phyloP scores from a whole-genome alignment of 2,329 filamentous ascomycete species.

The Trichophyton schoenleinii region DNA sequence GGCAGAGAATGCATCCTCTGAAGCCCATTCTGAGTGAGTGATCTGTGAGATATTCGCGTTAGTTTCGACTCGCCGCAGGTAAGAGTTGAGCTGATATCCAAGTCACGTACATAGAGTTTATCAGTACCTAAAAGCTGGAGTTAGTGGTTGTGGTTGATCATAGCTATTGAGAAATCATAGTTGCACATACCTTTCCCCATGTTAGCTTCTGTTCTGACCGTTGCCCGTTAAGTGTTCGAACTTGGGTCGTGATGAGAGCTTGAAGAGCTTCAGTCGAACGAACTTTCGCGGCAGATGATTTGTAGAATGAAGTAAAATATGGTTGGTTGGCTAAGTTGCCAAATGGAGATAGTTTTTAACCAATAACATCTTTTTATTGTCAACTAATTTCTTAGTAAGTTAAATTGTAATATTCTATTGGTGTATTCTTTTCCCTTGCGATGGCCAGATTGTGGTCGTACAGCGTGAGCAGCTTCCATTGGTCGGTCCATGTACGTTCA shows the following conservation, averaged over 20 bases:
- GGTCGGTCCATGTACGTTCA: background rate
- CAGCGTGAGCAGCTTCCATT: background rate
- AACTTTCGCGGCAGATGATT: too few species aligned
- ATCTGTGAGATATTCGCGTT: conserved; percentile 42
- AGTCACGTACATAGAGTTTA: conserved; percentile 35
- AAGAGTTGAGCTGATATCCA: conserved; percentile 8
- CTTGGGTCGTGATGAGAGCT: background rate
- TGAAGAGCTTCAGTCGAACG: background rate
- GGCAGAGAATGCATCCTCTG: conserved; percentile 74
- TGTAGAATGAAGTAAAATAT: too few species aligned
- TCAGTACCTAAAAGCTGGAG: conserved; percentile 31
- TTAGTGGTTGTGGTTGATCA: conserved; percentile 6
- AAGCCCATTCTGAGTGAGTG: conserved; percentile 96
- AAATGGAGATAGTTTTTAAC: too few species aligned
- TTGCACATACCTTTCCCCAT: conserved; percentile 25
- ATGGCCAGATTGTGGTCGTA: background rate
- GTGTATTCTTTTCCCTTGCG: background rate
- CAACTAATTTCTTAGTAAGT: too few species aligned
- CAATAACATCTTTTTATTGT: too few species aligned
- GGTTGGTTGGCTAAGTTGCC: too few species aligned
- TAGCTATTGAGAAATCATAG: background rate
- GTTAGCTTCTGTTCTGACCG: background rate
- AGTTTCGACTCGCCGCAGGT: conserved; percentile 10
- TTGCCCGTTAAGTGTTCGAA: background rate
- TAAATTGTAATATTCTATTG: too few species aligned